phyloP scores from a whole-genome alignment of 23 red algal genomes.

The Gracilaria domingensis region DNA sequence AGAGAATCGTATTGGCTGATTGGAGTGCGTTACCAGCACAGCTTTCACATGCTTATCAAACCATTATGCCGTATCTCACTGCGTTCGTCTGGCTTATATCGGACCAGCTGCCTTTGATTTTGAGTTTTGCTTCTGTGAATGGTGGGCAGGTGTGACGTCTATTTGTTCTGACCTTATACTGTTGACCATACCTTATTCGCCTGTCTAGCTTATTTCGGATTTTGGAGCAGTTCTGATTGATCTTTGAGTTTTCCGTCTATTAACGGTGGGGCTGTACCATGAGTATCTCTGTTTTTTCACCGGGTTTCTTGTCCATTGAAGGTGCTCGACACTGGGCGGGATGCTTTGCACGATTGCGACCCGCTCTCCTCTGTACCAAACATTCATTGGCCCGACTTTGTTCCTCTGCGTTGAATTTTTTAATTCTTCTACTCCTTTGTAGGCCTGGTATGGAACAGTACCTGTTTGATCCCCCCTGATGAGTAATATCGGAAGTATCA shows the following conservation, averaged over 20 bases:
- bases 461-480: no score
- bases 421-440: no score
- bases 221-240: not conserved
- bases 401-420: no score
- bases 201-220: not conserved
- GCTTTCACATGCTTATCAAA: constrained; percentile 28
- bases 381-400: no score
- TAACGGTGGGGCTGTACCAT: not conserved
- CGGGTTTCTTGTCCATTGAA: not conserved
- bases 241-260: not conserved
- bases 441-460: no score
- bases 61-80: constrained; percentile 17
- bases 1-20: constrained; percentile 18
- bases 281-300: not conserved
- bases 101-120: constrained; percentile 43
- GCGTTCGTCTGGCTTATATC: constrained; percentile 35
- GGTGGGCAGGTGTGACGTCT: not conserved
- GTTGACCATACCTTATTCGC: not conserved
- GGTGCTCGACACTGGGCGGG: not conserved
- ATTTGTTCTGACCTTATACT: not conserved
- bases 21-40: constrained; percentile 35
- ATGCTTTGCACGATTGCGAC: not conserved
- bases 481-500: no score
- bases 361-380: no score
- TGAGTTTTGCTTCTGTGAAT: constrained; percentile 36